phyloP scores from a whole-genome alignment of 805 yeast genomes.

The Candida boleticola region DNA sequence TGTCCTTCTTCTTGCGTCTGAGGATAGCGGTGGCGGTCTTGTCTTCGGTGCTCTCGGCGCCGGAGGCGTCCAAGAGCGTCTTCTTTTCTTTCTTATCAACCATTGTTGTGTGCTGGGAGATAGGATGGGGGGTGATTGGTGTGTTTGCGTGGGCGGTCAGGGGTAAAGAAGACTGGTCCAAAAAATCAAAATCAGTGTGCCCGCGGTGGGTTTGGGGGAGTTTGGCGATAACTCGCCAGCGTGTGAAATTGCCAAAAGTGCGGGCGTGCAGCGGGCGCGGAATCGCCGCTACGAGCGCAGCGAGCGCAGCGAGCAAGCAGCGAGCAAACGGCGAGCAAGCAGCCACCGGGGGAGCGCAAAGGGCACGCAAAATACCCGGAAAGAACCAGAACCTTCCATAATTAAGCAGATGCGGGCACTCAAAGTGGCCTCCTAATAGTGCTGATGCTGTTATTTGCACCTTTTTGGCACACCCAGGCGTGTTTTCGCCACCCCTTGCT shows the following conservation, averaged over 20 bases:
- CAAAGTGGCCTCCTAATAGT: too few species aligned
- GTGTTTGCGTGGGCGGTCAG: too few species aligned
- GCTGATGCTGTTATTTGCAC: too few species aligned
- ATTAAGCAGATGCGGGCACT: too few species aligned
- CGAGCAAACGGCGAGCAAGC: not conserved
- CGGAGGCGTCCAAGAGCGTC: slow-evolving; percentile 56
- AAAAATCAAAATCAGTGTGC: not conserved
- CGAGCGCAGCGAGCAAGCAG: not conserved
- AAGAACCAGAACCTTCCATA: too few species aligned
- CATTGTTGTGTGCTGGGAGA: slow-evolving; percentile 10
- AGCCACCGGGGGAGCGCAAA: not conserved
- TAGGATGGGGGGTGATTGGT: not conserved
- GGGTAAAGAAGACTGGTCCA: not conserved
- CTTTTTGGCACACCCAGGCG: too few species aligned
- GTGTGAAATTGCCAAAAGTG: not conserved
- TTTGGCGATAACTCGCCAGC: not conserved
- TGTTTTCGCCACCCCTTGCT: too few species aligned
- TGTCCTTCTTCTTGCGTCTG: slow-evolving; percentile 96
- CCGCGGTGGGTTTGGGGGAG: not conserved
- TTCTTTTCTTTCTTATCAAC: slow-evolving; percentile 26
- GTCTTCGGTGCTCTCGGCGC: slow-evolving; percentile 56
- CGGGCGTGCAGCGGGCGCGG: not conserved
- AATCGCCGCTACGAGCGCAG: not conserved
- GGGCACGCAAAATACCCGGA: too few species aligned
- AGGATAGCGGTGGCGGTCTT: slow-evolving; percentile 95